Percentiles rank a stretch among this genome's conserved stretches.
phyloP scores from a whole-genome alignment of 768 basidiomycete genomes.

The Ramaria sp. region DNA sequence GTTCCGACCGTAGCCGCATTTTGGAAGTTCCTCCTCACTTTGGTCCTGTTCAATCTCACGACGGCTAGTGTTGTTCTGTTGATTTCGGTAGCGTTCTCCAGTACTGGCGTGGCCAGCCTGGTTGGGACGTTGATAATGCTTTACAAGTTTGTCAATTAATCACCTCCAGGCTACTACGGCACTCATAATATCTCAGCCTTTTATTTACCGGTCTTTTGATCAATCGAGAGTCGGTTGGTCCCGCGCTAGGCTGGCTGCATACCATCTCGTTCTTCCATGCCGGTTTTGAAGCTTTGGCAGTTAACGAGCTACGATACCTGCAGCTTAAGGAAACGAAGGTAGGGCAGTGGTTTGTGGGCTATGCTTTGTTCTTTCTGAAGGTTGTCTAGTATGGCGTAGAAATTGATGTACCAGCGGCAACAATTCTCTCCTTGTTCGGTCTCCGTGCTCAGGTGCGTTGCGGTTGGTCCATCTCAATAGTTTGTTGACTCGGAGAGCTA shows the following conservation, averaged over 20 bases:
- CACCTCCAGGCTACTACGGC: not conserved
- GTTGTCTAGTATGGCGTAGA: constrained; percentile 81
- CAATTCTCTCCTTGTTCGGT: constrained; percentile 90
- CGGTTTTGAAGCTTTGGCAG: constrained; percentile 93
- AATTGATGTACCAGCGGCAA: constrained; percentile 90
- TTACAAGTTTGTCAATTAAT: constrained; percentile 67
- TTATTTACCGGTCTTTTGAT: constrained; percentile 93
- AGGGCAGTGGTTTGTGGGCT: constrained; percentile 15
- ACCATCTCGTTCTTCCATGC: constrained; percentile 97
- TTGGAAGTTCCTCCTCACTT: constrained; percentile 97
- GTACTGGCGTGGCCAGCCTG: constrained; percentile 80
- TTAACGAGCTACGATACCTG: constrained; percentile 91
- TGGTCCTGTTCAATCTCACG: constrained; percentile 94
- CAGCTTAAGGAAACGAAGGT: constrained; percentile 89
- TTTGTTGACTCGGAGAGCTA: constrained; percentile 15
- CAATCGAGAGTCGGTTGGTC: constrained; percentile 78
- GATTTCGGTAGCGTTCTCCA: constrained; percentile 82
- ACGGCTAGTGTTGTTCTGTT: constrained; percentile 88
- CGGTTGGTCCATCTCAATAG: not conserved
- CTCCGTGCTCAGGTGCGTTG: constrained; percentile 67
- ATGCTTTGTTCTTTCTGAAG: not conserved
- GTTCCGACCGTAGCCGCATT: constrained; percentile 83
- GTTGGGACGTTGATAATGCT: constrained; percentile 96
- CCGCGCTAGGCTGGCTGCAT: constrained; percentile 73
- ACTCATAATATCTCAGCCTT: constrained; percentile 32